Evolutionary conservation across 1,139 yeast species (phyloP), one percentile per base, ranked within the genome.

Genomic region (Blastobotrys aristatus): DNA sequence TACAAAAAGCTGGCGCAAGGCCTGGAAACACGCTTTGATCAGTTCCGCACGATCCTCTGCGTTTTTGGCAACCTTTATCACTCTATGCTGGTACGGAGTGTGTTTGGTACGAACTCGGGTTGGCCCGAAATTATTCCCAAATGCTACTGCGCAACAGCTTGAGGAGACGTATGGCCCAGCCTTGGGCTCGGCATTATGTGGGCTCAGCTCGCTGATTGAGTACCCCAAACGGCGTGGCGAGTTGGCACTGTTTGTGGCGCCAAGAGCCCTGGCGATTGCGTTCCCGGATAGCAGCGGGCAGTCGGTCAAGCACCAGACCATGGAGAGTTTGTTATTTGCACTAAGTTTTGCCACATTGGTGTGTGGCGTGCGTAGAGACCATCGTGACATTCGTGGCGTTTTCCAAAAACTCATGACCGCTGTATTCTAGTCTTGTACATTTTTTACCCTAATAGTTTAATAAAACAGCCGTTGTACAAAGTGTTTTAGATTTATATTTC

Each of bases 231-330:
- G 76, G 29, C 61, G 74, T 32, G 67, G 72, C 22, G 76, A 72
- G 52, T 64, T 72, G 49, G 68, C 74, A 0, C 57, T 72, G 17
- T 72, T 71, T 57, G 64, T 69, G 26, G 67, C 72, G 8, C 75
- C 74, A 2, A 61, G 67, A 44, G 73, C 74, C 1, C 53, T 70
- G 41, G 67, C 68, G 8, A 69, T 71, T 8, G 53, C 67, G 5
- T 51, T 69, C 11, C 63, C 68, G 11, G 46, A 61, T 13, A 56
- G 57, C 17, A 56, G 57, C 3, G 17, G 17, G 39, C 30, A 57
- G 61, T 31, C 48, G 44, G 24, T 20, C 34, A 16, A 59, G 59
- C 49, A 57, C 64, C 37, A 50, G 49, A 38, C 33, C 57, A 18
- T 46, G 10, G 73, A 69, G 50, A 49, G 59, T 7, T 26, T 61